Conservation (phyloP, 2,329 filamentous ascomycete species). For the Hypoxylon sp. region DNA sequence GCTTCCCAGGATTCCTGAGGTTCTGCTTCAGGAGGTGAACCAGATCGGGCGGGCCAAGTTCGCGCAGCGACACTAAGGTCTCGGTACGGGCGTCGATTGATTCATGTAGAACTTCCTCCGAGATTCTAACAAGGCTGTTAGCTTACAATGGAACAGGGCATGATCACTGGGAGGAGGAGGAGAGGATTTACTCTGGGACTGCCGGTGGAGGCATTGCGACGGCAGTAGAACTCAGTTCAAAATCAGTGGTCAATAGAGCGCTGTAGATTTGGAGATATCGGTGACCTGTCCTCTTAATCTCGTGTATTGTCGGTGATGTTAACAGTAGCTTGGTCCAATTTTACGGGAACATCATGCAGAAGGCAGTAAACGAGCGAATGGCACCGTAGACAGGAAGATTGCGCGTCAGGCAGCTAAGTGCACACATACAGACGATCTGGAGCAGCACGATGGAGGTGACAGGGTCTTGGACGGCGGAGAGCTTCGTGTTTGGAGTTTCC, state of each 20-base stretch:
- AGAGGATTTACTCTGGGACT: conserved; percentile 53
- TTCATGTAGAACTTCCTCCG: conserved; percentile 92
- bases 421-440: neutral
- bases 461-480: conserved; percentile 10
- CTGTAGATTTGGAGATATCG: neutral
- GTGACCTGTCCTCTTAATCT: conserved; percentile 13
- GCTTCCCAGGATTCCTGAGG: conserved; percentile 70
- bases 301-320: conserved; percentile 3
- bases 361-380: conserved; percentile 26
- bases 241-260: neutral
- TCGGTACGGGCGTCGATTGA: conserved; percentile 95
- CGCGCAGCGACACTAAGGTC: conserved; percentile 84
- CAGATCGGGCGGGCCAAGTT: conserved; percentile 94
- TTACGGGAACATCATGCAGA: conserved; percentile 20
- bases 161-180: conserved; percentile 2
- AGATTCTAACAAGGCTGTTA: conserved; percentile 73
- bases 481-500: conserved; percentile 19
- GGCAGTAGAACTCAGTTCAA: conserved; percentile 16
- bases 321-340: conserved; percentile 21
- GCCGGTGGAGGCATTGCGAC: conserved; percentile 54
- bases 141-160: conserved; percentile 1
- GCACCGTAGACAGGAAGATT: conserved; percentile 8
- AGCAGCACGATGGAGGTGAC: neutral
- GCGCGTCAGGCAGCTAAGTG: conserved; percentile 14
- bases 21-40: conserved; percentile 91